Base-by-base conservation (phyloP, 805 yeast genomes). In the Grigorovia jiainica region DNA sequence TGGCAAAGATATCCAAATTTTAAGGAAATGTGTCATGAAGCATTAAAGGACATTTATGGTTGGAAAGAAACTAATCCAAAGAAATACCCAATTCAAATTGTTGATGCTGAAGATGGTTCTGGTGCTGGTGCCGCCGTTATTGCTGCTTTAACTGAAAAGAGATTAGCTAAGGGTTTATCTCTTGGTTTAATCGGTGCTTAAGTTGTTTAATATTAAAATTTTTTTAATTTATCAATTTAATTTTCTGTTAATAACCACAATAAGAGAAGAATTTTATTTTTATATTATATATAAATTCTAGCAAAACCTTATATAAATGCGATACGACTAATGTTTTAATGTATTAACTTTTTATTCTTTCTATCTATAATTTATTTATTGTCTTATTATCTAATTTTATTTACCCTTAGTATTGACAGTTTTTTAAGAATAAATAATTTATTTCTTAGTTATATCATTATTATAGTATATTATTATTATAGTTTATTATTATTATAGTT, bases 111-210 rank as follows among this genome's bases (percentile, higher is more conserved):
- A 68, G 98, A 90, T 68, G 98, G 98, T 54, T 81, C 90, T 31
- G 97, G 97, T 70, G 95, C 85, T 42, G 98, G 98, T 60, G 98
- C 97, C 42, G 98, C 97, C 40, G 76, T 90, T 55, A 90, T 90
- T 67, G 97, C 98, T 43, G 96, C 97, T 33, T 75, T 90, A 64
- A 81, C 97, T 42, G 76, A 82, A 63, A 72, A 77, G 61, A 80
- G 97, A 70, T 70, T 80, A 56, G 70, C 66, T 49, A 70, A 73
- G 46, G 87, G 87, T 31, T 63, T 72, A 55, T 76, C 85, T 46
- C 79, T 82, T 45, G 89, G 89, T 54, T 25, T 44, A 25, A 40
- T 21, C 13, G 37, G 34, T 33, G 44, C 44, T 37, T 32, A 42
- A 32, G 9, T 8, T 5, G 17, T 13, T 27, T n/a, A n/a, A n/a